phyloP scores from a whole-genome alignment of 179 eudicot genomes.

The Heliamphora pulchella region DNA sequence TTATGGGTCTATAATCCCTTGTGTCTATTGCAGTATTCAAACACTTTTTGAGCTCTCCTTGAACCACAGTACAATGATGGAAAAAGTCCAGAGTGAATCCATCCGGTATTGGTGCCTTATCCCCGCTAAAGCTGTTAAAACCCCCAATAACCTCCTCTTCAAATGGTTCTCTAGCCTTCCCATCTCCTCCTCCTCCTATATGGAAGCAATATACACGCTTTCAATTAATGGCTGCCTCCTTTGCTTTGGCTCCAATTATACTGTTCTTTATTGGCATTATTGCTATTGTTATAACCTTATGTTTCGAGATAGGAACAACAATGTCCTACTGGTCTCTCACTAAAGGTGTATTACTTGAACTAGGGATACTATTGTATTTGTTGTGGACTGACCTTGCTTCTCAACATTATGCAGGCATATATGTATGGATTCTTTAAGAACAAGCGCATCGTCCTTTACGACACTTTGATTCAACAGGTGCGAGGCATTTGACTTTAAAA shows the following conservation, averaged over 20 bases:
- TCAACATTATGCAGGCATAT: constrained; percentile 69
- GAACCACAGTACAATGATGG: background rate
- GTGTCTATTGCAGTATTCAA: background rate
- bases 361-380: background rate
- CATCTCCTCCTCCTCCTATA: background rate
- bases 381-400: constrained; percentile 15
- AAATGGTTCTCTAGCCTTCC: background rate
- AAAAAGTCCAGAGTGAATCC: background rate
- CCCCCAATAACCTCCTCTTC: background rate
- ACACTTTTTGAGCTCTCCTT: background rate
- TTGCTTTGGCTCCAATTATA: background rate
- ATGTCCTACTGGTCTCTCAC: background rate
- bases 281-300: background rate
- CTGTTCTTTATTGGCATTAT: background rate
- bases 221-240: background rate
- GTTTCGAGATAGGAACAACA: background rate
- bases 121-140: background rate
- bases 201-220: background rate
- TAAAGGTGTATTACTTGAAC: constrained; percentile 4
- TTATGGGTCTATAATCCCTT: background rate
- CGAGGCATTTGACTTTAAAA: background rate
- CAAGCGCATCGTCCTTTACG: constrained; percentile 92
- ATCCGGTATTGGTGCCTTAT: background rate
- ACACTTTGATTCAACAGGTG: constrained; percentile 93
- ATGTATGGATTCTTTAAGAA: constrained; percentile 98